Evolutionary conservation across 768 basidiomycete species (phyloP).

Genomic region (Lentinula aciculospora): DNA sequence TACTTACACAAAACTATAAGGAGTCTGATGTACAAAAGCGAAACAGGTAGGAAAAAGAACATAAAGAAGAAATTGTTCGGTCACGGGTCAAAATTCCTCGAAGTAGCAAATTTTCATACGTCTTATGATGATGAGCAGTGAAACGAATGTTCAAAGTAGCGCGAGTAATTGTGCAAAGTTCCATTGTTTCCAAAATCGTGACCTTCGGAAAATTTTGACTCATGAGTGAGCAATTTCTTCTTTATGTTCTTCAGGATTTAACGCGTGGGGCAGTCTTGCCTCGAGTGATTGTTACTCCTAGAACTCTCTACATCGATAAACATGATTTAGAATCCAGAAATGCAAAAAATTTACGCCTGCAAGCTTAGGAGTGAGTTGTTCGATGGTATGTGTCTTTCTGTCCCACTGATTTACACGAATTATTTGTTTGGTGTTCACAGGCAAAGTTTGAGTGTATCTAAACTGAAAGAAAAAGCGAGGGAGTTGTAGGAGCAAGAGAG

Average conservation of each 20-base stretch:
- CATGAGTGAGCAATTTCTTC: not conserved
- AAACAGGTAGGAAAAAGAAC: too few relatives aligned
- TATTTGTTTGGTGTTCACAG: constrained; percentile 21
- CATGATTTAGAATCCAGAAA: constrained; percentile 46
- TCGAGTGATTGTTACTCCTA: not conserved
- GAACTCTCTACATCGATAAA: not conserved
- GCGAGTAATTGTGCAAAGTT: too few relatives aligned
- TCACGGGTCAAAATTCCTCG: too few relatives aligned
- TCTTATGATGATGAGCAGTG: too few relatives aligned
- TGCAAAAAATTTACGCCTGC: constrained; percentile 59
- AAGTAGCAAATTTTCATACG: too few relatives aligned
- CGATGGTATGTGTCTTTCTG: constrained; percentile 12
- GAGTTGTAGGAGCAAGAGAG: constrained; percentile 24
- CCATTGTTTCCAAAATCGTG: not conserved
- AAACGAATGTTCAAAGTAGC: too few relatives aligned
- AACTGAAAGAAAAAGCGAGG: constrained; percentile 28
- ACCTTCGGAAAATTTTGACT: not conserved
- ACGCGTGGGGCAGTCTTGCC: not conserved
- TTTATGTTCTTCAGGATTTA: not conserved
- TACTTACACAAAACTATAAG: too few relatives aligned
- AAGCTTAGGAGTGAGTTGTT: constrained; percentile 53
- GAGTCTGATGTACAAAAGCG: too few relatives aligned
- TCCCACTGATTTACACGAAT: constrained; percentile 16
- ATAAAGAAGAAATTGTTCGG: too few relatives aligned
- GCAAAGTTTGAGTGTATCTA: constrained; percentile 34